Base-by-base conservation (phyloP, 176 grass and related monocot species). In the Musa acuminata region DNA sequence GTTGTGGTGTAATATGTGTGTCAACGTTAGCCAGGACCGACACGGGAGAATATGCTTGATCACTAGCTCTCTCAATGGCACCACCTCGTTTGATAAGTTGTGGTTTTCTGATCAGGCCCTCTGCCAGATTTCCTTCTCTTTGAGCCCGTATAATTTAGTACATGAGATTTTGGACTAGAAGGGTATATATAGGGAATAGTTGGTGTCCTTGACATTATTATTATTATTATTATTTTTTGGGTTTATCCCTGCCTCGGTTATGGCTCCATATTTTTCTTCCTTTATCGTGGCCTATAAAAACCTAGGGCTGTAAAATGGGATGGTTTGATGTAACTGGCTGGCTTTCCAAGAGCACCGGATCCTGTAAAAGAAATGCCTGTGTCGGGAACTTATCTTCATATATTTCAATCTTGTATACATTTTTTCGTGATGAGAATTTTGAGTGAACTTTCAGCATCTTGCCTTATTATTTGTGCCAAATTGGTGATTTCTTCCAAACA, bases 131-230 rank as follows among this genome's bases (percentile, higher is more conserved):
- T 70, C 48, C 43, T 17, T 62, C 17, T 13, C 35, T 49, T 49
- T 13, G 13, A 9, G 19, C 35, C 67, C 10, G 9, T 51, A n/a
- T n/a, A 51, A 19, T 49, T 70, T 49, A 70, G 35, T n/a, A 70
- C 67, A 70, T 17, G 6, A 70, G 67, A 49, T 49, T 70, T 70
- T 70, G 43, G 43, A 70, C 49, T 70, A 70, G 26, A 12, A 10
- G 16, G 48, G 62, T 49, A 14, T 70, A 49, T 70, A 70, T 49
- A 51, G 67, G 67, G 29, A 49, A 70, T 70, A 70, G 67, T 49
- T 51, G 62, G 21, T 23, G 67, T 70, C 27, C 11, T 23, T 64
- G 8, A 11, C 43, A 2, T 9, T 20, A 8, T 16, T 48, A 27
- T 27, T 27, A 27, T 27, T 19, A 4, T 49, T 49, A 3, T 49